phyloP scores from a whole-genome alignment of 306 rosid species.

The Rubus parviflorus region DNA sequence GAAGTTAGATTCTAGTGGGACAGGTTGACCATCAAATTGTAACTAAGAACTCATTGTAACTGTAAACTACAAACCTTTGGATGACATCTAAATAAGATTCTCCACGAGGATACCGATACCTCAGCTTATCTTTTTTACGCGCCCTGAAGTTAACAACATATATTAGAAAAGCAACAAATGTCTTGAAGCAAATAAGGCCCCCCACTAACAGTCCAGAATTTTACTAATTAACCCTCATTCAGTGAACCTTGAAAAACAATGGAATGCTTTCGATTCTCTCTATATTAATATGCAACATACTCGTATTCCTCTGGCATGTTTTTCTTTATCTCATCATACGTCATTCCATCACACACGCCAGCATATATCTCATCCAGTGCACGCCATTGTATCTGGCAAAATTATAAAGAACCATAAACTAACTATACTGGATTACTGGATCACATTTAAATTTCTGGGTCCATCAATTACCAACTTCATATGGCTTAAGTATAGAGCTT shows the following conservation, averaged over 20 bases:
- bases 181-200: neutral
- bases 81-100: conserved; percentile 97
- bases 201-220: neutral
- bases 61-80: conserved; percentile 63
- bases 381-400: conserved; percentile 93
- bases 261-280: neutral
- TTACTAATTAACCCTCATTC: neutral
- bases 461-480: neutral
- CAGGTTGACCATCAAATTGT: conserved; percentile 8
- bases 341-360: conserved; percentile 98
- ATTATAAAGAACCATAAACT: conserved; percentile 19
- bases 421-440: neutral
- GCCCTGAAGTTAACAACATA: conserved; percentile 48
- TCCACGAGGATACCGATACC: conserved; percentile 98
- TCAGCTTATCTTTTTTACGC: conserved; percentile 88
- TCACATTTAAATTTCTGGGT: conserved; percentile 8
- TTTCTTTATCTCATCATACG: conserved; percentile 88
- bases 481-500: neutral
- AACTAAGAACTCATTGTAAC: conserved; percentile 14
- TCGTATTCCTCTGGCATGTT: conserved; percentile 97
- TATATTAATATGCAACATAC: conserved; percentile 48
- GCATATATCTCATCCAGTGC: conserved; percentile 92
- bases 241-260: neutral
- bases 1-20: conserved; percentile 13
- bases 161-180: neutral